phyloP scores from a whole-genome alignment of 2,329 filamentous ascomycete species.

The Alternaria incomplexa region DNA sequence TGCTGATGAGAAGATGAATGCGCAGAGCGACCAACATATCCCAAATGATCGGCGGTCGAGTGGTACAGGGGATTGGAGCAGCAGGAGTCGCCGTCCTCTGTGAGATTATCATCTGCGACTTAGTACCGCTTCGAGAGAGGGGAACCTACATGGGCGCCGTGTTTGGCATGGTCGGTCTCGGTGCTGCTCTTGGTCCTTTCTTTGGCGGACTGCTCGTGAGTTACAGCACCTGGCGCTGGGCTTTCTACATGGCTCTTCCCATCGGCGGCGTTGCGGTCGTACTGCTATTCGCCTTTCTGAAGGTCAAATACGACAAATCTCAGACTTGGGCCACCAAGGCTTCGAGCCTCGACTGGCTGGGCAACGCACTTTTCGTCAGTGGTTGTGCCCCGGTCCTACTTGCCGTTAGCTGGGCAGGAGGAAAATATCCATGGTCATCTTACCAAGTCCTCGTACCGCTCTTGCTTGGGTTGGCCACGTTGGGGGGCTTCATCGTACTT shows the following conservation, averaged over 20 bases:
- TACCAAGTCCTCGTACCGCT: background rate
- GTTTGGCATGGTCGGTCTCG: constrained; percentile 11
- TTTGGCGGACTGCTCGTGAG: constrained; percentile 23
- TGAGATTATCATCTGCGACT: background rate
- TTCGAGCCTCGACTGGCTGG: background rate
- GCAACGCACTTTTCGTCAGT: background rate
- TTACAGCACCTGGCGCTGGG: constrained; percentile 51
- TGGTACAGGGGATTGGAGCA: background rate
- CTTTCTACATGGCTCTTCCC: constrained; percentile 48
- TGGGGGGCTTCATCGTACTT: background rate
- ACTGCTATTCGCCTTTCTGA: background rate
- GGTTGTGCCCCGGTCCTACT: background rate
- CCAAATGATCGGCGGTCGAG: background rate
- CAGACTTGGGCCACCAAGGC: background rate
- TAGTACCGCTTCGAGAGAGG: background rate
- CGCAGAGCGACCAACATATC: background rate
- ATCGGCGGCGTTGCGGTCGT: constrained; percentile 14
- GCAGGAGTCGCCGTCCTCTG: background rate
- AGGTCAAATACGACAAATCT: constrained; percentile 14
- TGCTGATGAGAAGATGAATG: background rate
- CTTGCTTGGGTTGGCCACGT: background rate
- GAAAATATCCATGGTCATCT: background rate
- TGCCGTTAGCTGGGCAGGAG: background rate
- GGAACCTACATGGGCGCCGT: constrained; percentile 43
- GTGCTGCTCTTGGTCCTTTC: constrained; percentile 18